These are phyloP conservation scores for Macrophomina phaseolina DNA, from an alignment of 2,329 filamentous ascomycete genomes.

Conservation along the genomic window DNA sequence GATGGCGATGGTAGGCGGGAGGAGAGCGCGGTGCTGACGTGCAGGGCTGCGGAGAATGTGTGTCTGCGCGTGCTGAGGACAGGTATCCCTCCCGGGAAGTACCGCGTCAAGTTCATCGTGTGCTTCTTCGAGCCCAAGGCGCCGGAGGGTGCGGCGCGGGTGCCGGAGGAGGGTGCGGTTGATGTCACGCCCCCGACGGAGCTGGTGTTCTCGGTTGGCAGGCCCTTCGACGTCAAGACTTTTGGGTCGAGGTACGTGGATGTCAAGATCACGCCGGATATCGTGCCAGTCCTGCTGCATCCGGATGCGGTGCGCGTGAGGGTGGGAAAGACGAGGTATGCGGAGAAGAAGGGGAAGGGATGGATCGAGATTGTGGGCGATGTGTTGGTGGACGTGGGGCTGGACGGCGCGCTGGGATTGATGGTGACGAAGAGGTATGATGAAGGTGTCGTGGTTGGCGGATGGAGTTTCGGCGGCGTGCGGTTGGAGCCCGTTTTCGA, in stretches of 20 bases:
- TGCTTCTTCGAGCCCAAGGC: slow-evolving; percentile 20
- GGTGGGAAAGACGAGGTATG: slow-evolving; percentile 39
- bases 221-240: slow-evolving; percentile 40
- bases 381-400: slow-evolving; percentile 42
- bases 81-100: slow-evolving; percentile 45
- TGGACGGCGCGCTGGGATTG: slow-evolving; percentile 46
- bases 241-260: slow-evolving; percentile 44
- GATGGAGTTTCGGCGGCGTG: slow-evolving; percentile 48
- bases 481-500: slow-evolving; percentile 43
- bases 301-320: slow-evolving; percentile 46
- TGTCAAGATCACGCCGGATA: slow-evolving; percentile 45
- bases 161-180: slow-evolving; percentile 28
- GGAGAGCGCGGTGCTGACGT: slow-evolving; percentile 45
- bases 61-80: slow-evolving; percentile 44
- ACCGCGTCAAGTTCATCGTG: slow-evolving; percentile 44
- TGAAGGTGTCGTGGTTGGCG: slow-evolving; percentile 40
- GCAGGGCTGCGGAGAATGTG: slow-evolving; percentile 39
- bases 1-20: slow-evolving; percentile 43
- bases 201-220: slow-evolving; percentile 45
- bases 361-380: slow-evolving; percentile 48
- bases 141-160: slow-evolving; percentile 4
- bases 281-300: slow-evolving; percentile 44
- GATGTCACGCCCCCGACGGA: slow-evolving; percentile 35
- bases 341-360: slow-evolving; percentile 38
- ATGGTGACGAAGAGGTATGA: slow-evolving; percentile 43